Evolutionary conservation across 257 asterid species (phyloP).

Genomic region (Scutellaria galericulata): DNA sequence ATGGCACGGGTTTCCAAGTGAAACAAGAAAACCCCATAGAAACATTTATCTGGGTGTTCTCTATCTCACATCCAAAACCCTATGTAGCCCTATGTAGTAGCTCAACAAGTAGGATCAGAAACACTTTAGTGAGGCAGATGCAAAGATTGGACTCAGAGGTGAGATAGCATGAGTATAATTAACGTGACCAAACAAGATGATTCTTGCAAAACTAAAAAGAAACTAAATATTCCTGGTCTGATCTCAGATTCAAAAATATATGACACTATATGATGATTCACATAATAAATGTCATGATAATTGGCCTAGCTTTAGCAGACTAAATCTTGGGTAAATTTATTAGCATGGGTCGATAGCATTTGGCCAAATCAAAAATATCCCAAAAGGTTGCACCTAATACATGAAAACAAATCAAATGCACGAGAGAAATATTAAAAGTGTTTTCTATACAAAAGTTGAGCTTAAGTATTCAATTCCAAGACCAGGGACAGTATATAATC

Average conservation of each 20-base stretch:
- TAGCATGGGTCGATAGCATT: no score
- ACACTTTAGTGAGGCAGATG: background rate
- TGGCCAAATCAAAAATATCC: background rate
- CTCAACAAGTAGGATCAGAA: background rate
- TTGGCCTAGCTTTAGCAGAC: no score
- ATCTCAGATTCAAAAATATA: background rate
- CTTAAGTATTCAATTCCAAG: constrained; percentile 2
- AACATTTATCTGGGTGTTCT: background rate
- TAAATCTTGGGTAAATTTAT: no score
- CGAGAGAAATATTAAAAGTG: background rate
- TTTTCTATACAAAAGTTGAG: background rate
- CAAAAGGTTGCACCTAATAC: background rate
- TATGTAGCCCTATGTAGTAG: background rate
- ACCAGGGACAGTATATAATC: background rate
- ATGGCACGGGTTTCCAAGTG: constrained; percentile 3
- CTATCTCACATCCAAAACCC: background rate
- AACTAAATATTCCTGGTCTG: background rate
- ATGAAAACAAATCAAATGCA: background rate
- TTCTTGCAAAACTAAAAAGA: background rate
- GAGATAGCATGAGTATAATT: background rate
- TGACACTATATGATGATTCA: no score
- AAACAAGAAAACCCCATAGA: background rate
- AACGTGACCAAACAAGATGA: background rate
- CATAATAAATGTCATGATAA: no score
- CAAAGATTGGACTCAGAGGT: background rate